These are phyloP conservation scores for Cordyceps javanica DNA, from an alignment of 2,329 filamentous ascomycete genomes.

Conservation along the genomic window DNA sequence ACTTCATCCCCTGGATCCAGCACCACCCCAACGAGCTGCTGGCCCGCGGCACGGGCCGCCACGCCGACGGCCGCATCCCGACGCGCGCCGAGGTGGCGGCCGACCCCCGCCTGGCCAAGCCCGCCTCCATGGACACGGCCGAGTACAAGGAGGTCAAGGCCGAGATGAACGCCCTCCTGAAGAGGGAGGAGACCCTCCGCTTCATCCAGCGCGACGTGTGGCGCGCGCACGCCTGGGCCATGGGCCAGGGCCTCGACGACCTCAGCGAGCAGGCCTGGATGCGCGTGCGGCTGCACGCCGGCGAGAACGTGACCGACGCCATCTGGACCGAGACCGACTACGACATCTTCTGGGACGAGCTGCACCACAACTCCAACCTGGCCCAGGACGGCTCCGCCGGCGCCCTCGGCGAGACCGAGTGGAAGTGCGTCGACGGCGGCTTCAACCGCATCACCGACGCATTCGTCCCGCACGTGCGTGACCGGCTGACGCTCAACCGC, in stretches of 20 bases:
- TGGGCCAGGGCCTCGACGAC: constrained; percentile 23
- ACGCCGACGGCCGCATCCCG: constrained; percentile 23
- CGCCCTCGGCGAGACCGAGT: constrained; percentile 23
- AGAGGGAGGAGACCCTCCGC: constrained; percentile 13
- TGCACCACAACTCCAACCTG: constrained; percentile 28
- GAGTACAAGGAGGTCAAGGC: constrained; percentile 21
- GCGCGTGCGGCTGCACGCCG: constrained; percentile 27
- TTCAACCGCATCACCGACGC: constrained; percentile 24
- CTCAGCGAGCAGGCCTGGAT: constrained; percentile 26
- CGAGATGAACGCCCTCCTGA: constrained; percentile 17
- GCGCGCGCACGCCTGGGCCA: constrained; percentile 24
- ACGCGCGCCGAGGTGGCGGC: constrained; percentile 19
- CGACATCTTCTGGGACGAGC: constrained; percentile 28
- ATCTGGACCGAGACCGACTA: constrained; percentile 25
- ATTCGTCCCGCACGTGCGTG: constrained; percentile 23
- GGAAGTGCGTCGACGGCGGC: constrained; percentile 21
- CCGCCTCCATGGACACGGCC: constrained; percentile 4
- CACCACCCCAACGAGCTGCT: constrained; percentile 24
- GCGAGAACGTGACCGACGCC: constrained; percentile 32
- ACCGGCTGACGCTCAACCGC: constrained; percentile 21
- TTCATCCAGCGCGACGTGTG: constrained; percentile 20
- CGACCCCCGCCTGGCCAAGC: constrained; percentile 16
- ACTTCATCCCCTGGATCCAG: constrained; percentile 38
- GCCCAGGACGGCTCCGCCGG: constrained; percentile 22
- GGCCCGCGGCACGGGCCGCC: constrained; percentile 16